These are phyloP conservation scores for Ensete glaucum DNA, from an alignment of 176 grass and related monocot genomes.

Conservation along the genomic window DNA sequence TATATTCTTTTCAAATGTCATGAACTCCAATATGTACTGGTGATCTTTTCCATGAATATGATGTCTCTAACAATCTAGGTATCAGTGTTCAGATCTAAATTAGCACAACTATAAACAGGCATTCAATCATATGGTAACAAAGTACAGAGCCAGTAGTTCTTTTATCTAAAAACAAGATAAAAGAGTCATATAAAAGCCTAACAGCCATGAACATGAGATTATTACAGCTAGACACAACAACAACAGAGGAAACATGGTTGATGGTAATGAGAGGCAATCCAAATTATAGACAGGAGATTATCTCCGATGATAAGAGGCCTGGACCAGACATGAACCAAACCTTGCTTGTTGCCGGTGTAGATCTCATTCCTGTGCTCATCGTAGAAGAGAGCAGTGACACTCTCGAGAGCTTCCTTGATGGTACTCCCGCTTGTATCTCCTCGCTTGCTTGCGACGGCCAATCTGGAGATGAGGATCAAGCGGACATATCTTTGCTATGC, in stretches of 20 bases:
- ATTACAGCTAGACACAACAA: neutral
- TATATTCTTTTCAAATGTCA: neutral
- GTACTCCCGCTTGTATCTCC: slow-evolving; percentile 35
- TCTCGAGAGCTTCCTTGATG: slow-evolving; percentile 46
- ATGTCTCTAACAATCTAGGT: neutral
- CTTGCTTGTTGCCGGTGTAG: slow-evolving; percentile 58
- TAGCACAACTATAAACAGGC: neutral
- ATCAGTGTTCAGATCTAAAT: neutral
- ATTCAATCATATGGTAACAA: neutral
- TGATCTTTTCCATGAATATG: neutral
- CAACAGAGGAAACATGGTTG: neutral
- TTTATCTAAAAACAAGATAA: neutral
- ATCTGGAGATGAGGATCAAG: slow-evolving; percentile 36
- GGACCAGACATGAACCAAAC: slow-evolving; percentile 69
- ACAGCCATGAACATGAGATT: neutral
- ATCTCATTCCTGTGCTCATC: slow-evolving; percentile 66
- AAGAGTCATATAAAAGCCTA: neutral
- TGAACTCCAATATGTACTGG: neutral
- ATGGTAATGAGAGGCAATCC: neutral
- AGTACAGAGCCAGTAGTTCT: neutral
- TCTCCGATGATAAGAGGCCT: neutral
- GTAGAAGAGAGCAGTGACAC: slow-evolving; percentile 55
- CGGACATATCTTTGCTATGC: slow-evolving; percentile 53
- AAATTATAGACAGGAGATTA: neutral
- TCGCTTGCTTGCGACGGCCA: slow-evolving; percentile 31